These are phyloP conservation scores for Salisapilia sapeloensis DNA, from an alignment of 352 stramenopile genomes.

Conservation along the genomic window DNA sequence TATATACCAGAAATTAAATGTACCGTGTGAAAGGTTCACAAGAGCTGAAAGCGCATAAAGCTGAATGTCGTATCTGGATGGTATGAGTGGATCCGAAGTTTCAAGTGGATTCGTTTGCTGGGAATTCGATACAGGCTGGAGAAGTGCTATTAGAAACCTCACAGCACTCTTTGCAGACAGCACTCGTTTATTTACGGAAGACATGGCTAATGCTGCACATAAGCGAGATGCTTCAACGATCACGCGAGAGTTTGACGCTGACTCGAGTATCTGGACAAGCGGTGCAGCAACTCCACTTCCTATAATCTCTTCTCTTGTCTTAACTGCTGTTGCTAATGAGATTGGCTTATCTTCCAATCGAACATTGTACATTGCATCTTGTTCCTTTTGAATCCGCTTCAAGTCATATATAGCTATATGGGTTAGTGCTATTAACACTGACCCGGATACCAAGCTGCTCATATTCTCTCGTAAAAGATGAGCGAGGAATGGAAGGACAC, in stretches of 20 bases:
- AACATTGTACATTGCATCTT: too few relatives aligned
- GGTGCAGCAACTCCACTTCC: conserved; percentile 25
- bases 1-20: conserved; percentile 1
- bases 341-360: conserved; percentile 1
- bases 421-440: conserved; percentile 42
- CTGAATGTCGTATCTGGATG: conserved; percentile 16
- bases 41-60: conserved; percentile 11
- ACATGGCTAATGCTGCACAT: conserved; percentile 26
- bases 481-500: conserved; percentile 41
- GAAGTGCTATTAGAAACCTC: conserved; percentile 8
- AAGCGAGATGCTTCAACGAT: conserved; percentile 33
- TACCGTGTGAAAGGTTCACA: conserved; percentile 50
- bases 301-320: conserved; percentile 49
- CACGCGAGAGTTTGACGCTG: conserved; percentile 25
- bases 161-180: conserved; percentile 49
- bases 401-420: conserved; percentile 49
- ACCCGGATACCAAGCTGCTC: conserved; percentile 39
- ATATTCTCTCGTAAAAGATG: conserved; percentile 33
- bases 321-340: conserved; percentile 1
- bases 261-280: conserved; percentile 30
- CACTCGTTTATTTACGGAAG: conserved; percentile 44
- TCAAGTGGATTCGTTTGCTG: conserved; percentile 1
- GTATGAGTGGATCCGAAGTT: too few relatives aligned
- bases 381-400: too few relatives aligned
- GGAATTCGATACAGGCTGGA: not conserved